phyloP scores from a whole-genome alignment of 805 yeast genomes.

The Saturnispora ahearnii region DNA sequence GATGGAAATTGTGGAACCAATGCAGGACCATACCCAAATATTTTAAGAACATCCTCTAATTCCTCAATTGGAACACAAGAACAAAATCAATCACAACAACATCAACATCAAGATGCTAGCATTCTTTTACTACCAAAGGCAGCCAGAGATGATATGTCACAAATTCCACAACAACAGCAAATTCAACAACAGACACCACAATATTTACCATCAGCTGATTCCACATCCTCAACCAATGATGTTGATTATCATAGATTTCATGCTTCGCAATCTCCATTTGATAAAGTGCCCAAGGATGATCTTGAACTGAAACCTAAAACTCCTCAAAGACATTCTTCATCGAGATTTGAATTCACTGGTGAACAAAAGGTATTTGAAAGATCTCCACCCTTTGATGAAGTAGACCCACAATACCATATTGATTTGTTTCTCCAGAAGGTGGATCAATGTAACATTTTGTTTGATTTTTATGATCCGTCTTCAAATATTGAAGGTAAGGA shows the following conservation, averaged over 20 bases:
- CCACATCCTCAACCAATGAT: slow-evolving; percentile 14
- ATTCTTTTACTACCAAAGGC: slow-evolving; percentile 3
- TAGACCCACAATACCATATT: slow-evolving; percentile 64
- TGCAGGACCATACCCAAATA: background rate
- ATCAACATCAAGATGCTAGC: slow-evolving; percentile 8
- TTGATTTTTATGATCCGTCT: slow-evolving; percentile 91
- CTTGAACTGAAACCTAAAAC: slow-evolving; percentile 62
- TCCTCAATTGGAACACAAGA: slow-evolving; percentile 1
- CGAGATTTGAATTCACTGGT: slow-evolving; percentile 76
- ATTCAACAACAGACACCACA: background rate
- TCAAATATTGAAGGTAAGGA: slow-evolving; percentile 90
- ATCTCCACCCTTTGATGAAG: slow-evolving; percentile 83
- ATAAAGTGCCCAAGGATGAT: slow-evolving; percentile 46
- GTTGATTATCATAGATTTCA: slow-evolving; percentile 25
- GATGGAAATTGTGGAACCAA: background rate
- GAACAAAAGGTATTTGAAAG: slow-evolving; percentile 56
- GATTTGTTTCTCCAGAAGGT: slow-evolving; percentile 78
- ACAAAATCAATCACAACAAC: slow-evolving; percentile 10
- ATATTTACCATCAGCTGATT: background rate
- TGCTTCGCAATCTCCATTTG: slow-evolving; percentile 25
- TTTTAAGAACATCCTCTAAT: background rate
- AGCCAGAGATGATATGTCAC: background rate
- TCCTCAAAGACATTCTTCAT: slow-evolving; percentile 88
- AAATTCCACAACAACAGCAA: background rate
- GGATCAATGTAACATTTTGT: slow-evolving; percentile 89